Base-by-base conservation (phyloP, 306 rosid genomes). In the Begonia fuchsioides region DNA sequence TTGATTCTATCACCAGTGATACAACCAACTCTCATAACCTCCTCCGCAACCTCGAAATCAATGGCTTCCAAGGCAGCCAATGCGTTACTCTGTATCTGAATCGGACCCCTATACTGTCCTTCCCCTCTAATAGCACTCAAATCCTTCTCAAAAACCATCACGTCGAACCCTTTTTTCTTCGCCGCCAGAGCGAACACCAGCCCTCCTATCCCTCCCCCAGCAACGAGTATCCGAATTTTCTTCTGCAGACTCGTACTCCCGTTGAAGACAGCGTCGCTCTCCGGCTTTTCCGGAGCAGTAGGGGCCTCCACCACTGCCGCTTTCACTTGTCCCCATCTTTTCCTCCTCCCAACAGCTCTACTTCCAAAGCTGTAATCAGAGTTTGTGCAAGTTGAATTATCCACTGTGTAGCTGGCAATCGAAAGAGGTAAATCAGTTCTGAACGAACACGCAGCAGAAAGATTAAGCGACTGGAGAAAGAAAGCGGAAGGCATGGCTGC, bases 201-300 rank as follows among this genome's bases (percentile, higher is more conserved):
- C 2, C 98, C 98, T 5, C 96, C 98, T 38, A 92, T 92, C 47
- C 98, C 98, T 35, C 94, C 98, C 8, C 98, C 98, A 5, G 96
- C 98, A 60, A 92, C 80, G 26, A 92, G 82, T 32, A 85, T 38
- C 49, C 75, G 61, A 11, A 75, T 59, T 81, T 70, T 81, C 69
- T 71, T 75, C 68, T 19, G 44, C 49, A 53, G 52, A n/a, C 53
- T 16, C 44, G 13, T 53, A 44, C 49, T 14, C 15, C 57, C 51
- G 54, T 12, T 58, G 12, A 46, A 57, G 38, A 19, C 72, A n/a
- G 50, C 58, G 18, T 17, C 58, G 16, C 53, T 57, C 13, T 45
- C 62, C 35, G 71, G 49, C 38, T 73, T 38, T 9, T 54, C 55
- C 5, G 53, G 26, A 15, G 13, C 41, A 44, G 20, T 39, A 0